A percentile compares a stretch with the other conserved stretches of the same genome.
Conservation (phyloP, 1,139 yeast species). For the Blastobotrys arbuscula region DNA sequence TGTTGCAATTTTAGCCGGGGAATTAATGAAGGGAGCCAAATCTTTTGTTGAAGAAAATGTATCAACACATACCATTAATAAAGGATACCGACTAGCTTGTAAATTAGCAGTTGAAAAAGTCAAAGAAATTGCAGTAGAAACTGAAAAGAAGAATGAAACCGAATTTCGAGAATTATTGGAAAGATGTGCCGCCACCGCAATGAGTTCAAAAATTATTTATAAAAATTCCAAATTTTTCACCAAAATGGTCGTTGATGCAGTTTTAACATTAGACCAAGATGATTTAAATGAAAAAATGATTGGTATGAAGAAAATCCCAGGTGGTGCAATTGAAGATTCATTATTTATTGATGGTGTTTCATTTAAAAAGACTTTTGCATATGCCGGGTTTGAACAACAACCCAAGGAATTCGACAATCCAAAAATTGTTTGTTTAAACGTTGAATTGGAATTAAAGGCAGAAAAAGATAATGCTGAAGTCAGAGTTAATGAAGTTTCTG, state of each 20-base stretch:
- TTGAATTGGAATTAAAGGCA: constrained; percentile 93
- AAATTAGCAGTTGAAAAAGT: constrained; percentile 69
- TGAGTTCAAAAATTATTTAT: constrained; percentile 90
- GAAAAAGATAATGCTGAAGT: constrained; percentile 99
- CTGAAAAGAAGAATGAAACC: constrained; percentile 38
- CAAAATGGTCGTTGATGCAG: constrained; percentile 96
- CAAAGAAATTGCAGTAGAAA: constrained; percentile 67
- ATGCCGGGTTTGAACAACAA: constrained; percentile 98
- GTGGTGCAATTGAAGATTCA: constrained; percentile 96
- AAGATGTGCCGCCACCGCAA: constrained; percentile 94
- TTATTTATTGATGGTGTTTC: constrained; percentile 90
- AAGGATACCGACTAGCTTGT: constrained; percentile 83
- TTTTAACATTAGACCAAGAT: constrained; percentile 72
- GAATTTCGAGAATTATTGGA: constrained; percentile 73
- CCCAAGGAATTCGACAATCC: constrained; percentile 81
- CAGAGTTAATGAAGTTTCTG: constrained; percentile 86
- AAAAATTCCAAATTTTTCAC: constrained; percentile 86
- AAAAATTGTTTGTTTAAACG: constrained; percentile 76
- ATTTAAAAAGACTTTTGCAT: constrained; percentile 91
- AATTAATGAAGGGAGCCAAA: constrained; percentile 84
- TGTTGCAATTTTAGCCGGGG: constrained; percentile 92
- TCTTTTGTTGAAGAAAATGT: constrained; percentile 92
- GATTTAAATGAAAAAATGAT: constrained; percentile 85
- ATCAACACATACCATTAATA: constrained; percentile 79
- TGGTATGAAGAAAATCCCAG: constrained; percentile 92